These are phyloP conservation scores for Sphagnum tenellum DNA, from an alignment of 225 moss, liverwort and hornwort species.

Conservation along the genomic window DNA sequence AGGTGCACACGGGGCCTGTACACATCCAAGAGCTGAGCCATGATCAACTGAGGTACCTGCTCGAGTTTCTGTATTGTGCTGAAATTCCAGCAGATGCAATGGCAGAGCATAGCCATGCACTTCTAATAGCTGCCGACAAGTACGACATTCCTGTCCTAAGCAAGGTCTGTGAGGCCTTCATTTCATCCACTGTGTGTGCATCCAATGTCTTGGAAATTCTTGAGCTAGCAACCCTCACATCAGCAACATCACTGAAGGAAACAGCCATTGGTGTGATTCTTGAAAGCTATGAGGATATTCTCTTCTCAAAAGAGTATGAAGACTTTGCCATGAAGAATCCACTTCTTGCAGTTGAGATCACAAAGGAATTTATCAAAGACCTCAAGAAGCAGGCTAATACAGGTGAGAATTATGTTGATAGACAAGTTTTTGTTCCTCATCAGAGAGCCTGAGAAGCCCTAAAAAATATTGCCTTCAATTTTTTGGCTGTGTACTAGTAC, in stretches of 20 bases:
- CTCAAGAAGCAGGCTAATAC: slow-evolving; percentile 33
- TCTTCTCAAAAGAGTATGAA: slow-evolving; percentile 87
- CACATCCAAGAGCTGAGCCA: slow-evolving; percentile 78
- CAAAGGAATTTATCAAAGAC: slow-evolving; percentile 73
- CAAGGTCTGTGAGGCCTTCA: slow-evolving; percentile 89
- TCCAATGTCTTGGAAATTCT: slow-evolving; percentile 68
- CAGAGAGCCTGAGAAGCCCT: no score
- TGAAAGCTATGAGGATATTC: slow-evolving; percentile 75
- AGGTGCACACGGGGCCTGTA: slow-evolving; percentile 65
- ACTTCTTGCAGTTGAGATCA: slow-evolving; percentile 79
- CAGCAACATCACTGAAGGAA: slow-evolving; percentile 73
- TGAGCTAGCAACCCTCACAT: slow-evolving; percentile 87
- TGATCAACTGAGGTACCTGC: slow-evolving; percentile 69
- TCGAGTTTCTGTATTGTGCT: slow-evolving; percentile 89
- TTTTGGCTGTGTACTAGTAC: no score
- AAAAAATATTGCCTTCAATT: no score
- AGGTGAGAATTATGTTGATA: no score
- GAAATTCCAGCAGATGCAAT: slow-evolving; percentile 85
- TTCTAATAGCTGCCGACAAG: slow-evolving; percentile 86
- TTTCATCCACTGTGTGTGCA: slow-evolving; percentile 58
- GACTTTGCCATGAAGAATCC: slow-evolving; percentile 93
- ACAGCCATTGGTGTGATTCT: slow-evolving; percentile 74
- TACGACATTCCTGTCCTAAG: slow-evolving; percentile 89
- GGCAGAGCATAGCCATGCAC: slow-evolving; percentile 75
- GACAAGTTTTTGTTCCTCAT: no score